phyloP scores from a whole-genome alignment of 495 filamentous ascomycete genomes.

The Penicillium lividum region DNA sequence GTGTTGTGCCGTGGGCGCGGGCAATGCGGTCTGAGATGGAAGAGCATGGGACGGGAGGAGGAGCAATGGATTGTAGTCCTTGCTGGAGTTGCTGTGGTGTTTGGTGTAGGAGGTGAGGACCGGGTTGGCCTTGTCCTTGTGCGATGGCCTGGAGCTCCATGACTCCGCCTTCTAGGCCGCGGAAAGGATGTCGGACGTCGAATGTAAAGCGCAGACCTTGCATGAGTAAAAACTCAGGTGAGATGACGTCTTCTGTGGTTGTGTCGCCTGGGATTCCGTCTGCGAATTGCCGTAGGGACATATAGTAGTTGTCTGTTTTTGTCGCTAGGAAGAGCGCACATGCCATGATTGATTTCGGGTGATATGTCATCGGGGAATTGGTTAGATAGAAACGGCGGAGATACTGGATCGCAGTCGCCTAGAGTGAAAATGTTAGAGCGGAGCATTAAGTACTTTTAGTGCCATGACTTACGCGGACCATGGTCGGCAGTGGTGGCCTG shows the following conservation, averaged over 20 bases:
- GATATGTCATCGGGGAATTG: constrained; percentile 93
- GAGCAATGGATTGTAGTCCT: constrained; percentile 28
- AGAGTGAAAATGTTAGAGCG: background rate
- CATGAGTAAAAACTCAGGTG: constrained; percentile 86
- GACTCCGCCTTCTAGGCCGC: constrained; percentile 78
- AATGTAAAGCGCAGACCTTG: constrained; percentile 94
- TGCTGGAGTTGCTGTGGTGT: constrained; percentile 41
- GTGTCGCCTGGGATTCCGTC: constrained; percentile 63
- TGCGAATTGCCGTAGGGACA: constrained; percentile 66
- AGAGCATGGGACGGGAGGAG: constrained; percentile 25
- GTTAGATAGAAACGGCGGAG: constrained; percentile 92
- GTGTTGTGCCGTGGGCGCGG: constrained; percentile 67
- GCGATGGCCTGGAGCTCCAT: constrained; percentile 77
- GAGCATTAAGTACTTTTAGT: background rate
- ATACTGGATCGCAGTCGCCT: constrained; percentile 90
- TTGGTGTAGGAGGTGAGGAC: constrained; percentile 36
- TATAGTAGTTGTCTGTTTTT: constrained; percentile 85
- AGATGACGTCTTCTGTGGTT: constrained; percentile 71
- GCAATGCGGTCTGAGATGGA: constrained; percentile 54
- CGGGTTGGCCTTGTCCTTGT: constrained; percentile 48
- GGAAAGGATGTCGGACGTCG: constrained; percentile 88
- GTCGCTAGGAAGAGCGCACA: constrained; percentile 87
- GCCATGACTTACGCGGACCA: constrained; percentile 62
- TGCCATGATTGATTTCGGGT: constrained; percentile 80
- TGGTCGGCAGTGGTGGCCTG: constrained; percentile 74